Base-by-base conservation (phyloP, 1,284 basidiomycete genomes). In the Porodaedalea pini region DNA sequence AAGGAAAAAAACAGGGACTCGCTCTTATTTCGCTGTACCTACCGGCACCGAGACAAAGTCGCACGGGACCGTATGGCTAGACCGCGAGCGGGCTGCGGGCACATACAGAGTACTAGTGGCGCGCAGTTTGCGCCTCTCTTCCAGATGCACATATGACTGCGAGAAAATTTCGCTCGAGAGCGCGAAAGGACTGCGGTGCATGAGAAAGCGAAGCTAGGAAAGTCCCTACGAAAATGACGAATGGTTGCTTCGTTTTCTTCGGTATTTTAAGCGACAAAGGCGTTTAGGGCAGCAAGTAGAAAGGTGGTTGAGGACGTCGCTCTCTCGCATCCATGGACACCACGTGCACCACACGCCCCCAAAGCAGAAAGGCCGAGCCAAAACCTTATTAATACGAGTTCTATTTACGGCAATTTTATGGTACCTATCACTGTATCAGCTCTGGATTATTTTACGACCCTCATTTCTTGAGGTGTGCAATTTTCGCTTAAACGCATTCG, bases 281-380 rank as follows among this genome's bases (percentile, higher is more conserved):
- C 41, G 41, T 19, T n/a, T 6, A 19, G 17, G n/a, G n/a, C n/a
- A n/a, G n/a, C n/a, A n/a, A n/a, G n/a, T 39, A 17, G 15, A 39
- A 13, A 39, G 37, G 19, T 39, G 37, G n/a, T n/a, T n/a, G n/a
- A n/a, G n/a, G n/a, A n/a, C n/a, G n/a, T n/a, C n/a, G n/a, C n/a
- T n/a, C n/a, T n/a, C n/a, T n/a, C n/a, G n/a, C n/a, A n/a, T n/a
- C 19, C 25, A 27, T 47, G 45, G 21, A 29, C 25, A 13, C 13
- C 45, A 47, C 45, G 45, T 47, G 45, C 45, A 29, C 31, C 45
- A 27, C 45, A 32, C 45, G 23, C 15, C 31, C 45, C 45, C 7
- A 47, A 47, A 47, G 29, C 25, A 31, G 45, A 32, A 15, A 4
- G 3, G 45, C n/a, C 15, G 17, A 47, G 45, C 23, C 13, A 8